Conservation (phyloP, 2,329 filamentous ascomycete genomes). For the Beauveria bassiana region DNA sequence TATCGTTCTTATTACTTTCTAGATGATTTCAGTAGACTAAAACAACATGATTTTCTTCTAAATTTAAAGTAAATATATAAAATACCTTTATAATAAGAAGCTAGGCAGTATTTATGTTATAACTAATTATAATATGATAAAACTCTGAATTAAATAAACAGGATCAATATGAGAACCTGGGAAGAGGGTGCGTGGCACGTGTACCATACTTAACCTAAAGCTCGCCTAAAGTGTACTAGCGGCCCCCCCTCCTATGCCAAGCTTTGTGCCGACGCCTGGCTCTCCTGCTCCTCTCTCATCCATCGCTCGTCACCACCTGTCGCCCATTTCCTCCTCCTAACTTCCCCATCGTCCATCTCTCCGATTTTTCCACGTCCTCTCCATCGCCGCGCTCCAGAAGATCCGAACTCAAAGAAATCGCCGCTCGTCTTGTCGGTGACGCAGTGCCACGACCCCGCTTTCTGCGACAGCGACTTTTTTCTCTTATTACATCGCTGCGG, state of each 20-base stretch:
- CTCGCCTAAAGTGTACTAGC: not conserved
- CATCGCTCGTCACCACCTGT: not conserved
- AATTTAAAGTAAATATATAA: too few species aligned
- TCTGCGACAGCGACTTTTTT: constrained; percentile 1
- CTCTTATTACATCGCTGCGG: not conserved
- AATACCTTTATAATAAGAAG: too few species aligned
- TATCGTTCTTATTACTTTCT: too few species aligned
- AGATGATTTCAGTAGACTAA: too few species aligned
- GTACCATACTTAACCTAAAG: not conserved
- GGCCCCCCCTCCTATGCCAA: not conserved
- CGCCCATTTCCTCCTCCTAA: not conserved
- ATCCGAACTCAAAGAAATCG: not conserved
- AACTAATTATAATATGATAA: too few species aligned
- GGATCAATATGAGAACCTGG: not conserved
- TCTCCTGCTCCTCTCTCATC: not conserved
- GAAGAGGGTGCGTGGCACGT: too few species aligned
- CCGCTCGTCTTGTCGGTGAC: not conserved
- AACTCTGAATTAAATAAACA: too few species aligned
- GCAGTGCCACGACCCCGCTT: constrained; percentile 6
- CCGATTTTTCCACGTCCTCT: not conserved
- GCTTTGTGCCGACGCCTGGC: not conserved
- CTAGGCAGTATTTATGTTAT: too few species aligned
- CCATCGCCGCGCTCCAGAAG: not conserved
- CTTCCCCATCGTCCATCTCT: not conserved
- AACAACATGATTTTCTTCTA: too few species aligned